Conservation (phyloP, 176 grass and related monocot species). For the Chloris gayana region DNA sequence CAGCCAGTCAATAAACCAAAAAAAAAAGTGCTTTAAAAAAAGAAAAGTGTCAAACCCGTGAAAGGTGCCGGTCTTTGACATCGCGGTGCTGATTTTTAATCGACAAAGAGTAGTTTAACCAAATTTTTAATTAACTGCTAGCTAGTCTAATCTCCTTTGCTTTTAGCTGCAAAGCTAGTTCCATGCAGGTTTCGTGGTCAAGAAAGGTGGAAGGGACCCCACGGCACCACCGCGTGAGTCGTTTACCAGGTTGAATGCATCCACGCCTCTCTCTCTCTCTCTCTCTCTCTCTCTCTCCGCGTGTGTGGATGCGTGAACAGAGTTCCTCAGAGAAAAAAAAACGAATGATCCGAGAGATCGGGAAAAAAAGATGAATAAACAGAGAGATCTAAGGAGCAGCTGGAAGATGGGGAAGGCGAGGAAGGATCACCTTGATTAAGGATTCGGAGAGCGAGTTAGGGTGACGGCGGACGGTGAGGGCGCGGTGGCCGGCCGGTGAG, state of each 20-base stretch:
- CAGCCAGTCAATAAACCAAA: constrained; percentile 27
- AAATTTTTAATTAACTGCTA: background rate
- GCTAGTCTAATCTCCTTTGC: background rate
- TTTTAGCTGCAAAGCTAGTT: background rate
- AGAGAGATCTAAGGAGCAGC: background rate
- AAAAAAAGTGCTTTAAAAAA: too few relatives aligned
- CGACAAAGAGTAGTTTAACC: constrained; percentile 2
- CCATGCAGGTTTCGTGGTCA: constrained; percentile 15
- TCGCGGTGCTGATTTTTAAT: background rate
- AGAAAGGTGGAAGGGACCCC: constrained; percentile 6
- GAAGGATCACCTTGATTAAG: background rate
- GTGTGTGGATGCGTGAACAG: too few relatives aligned
- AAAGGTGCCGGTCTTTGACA: constrained; percentile 46
- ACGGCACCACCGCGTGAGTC: background rate
- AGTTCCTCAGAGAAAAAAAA: background rate
- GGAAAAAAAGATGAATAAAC: background rate
- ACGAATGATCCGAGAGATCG: background rate
- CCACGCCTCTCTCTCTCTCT: background rate
- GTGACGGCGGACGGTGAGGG: background rate
- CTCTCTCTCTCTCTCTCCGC: background rate
- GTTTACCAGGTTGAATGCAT: background rate
- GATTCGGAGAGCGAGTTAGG: background rate
- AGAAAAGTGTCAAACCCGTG: background rate
- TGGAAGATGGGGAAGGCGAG: background rate
- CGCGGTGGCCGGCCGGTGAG: background rate